Evolutionary conservation across 2,329 filamentous ascomycete species (phyloP).

Genomic region (Alternaria sp.): DNA sequence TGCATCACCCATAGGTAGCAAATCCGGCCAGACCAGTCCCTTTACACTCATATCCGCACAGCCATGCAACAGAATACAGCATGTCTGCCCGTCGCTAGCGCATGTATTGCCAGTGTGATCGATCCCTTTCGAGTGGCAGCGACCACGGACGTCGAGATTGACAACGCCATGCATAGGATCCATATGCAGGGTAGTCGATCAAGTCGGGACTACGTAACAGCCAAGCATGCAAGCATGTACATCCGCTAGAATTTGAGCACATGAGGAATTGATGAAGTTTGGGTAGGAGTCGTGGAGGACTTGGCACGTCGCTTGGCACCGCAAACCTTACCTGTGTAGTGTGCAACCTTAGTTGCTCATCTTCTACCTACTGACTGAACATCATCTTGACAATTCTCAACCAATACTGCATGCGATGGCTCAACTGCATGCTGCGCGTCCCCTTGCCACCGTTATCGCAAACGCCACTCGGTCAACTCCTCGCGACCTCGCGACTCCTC

Average conservation of each 20-base stretch:
- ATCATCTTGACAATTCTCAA: not conserved
- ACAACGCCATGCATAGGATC: not conserved
- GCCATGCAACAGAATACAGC: not conserved
- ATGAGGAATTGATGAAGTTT: constrained; percentile 8
- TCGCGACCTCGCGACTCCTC: not conserved
- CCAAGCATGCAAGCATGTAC: constrained; percentile 11
- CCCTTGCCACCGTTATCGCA: not conserved
- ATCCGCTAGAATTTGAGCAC: constrained; percentile 7
- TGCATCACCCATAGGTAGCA: not conserved
- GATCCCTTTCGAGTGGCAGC: not conserved
- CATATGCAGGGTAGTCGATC: constrained; percentile 20
- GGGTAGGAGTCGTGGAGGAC: constrained; percentile 11
- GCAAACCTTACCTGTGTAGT: not conserved
- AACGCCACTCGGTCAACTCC: not conserved
- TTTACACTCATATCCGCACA: not conserved
- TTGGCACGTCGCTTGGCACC: constrained; percentile 5
- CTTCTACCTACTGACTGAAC: not conserved
- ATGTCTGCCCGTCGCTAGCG: not conserved
- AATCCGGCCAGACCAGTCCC: not conserved
- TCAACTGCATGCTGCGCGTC: not conserved
- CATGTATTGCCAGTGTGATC: constrained; percentile 12
- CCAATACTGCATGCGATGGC: not conserved
- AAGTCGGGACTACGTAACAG: not conserved
- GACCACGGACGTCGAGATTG: constrained; percentile 14
- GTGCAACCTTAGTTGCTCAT: not conserved